phyloP scores from a whole-genome alignment of 805 yeast genomes.

The Metschnikowia reukaufii region DNA sequence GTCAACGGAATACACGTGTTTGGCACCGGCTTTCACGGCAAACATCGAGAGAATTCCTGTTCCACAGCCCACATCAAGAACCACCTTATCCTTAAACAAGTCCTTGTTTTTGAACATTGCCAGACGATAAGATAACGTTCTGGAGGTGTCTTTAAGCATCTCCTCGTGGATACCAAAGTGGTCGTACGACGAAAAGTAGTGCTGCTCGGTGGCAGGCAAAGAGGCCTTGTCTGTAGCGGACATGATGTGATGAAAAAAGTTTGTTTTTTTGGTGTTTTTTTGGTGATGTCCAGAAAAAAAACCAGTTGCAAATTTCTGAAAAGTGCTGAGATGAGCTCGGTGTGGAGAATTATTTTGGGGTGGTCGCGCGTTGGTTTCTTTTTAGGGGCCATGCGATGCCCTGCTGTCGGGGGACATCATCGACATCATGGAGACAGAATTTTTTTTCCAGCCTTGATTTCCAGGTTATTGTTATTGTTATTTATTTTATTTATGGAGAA shows the following conservation, averaged over 20 bases:
- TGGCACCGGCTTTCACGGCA: slow-evolving; percentile 98
- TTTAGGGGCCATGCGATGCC: background rate
- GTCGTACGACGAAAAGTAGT: slow-evolving; percentile 92
- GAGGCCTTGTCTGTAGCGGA: slow-evolving; percentile 68
- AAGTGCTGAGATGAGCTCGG: slow-evolving; percentile 1
- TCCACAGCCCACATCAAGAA: slow-evolving; percentile 98
- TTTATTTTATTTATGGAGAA: too few relatives aligned
- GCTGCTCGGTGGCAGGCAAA: slow-evolving; percentile 80
- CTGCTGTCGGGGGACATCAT: too few relatives aligned
- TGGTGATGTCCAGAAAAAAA: background rate
- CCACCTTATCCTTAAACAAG: slow-evolving; percentile 88
- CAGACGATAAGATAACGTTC: slow-evolving; percentile 88
- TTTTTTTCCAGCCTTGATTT: too few relatives aligned
- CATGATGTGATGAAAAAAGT: slow-evolving; percentile 5
- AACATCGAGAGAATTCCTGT: slow-evolving; percentile 97
- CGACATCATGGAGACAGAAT: too few relatives aligned
- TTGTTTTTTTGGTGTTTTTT: background rate
- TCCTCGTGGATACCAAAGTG: slow-evolving; percentile 98
- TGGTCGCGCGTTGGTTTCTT: background rate
- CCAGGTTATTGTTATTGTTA: too few relatives aligned
- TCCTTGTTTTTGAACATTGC: slow-evolving; percentile 90
- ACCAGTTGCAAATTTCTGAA: background rate
- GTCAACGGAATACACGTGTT: slow-evolving; percentile 95
- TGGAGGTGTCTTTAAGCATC: slow-evolving; percentile 93
- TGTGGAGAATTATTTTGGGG: background rate